Conservation (phyloP, 768 basidiomycete genomes). For the Lactarius vividus region DNA sequence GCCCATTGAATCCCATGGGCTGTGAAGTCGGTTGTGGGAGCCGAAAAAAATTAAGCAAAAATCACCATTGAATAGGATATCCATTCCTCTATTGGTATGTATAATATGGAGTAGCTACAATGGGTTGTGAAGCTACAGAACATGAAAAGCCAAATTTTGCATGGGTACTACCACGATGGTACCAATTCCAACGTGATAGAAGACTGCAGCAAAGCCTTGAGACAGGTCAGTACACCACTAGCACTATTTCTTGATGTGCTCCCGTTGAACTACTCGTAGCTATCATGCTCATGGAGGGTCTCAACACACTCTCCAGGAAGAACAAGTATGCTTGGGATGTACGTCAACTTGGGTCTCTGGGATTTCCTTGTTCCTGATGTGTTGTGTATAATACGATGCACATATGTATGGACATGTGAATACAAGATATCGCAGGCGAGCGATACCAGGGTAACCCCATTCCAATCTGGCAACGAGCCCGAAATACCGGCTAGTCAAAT, state of each 20-base stretch:
- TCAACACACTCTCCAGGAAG: conserved; percentile 57
- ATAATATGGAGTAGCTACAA: too few species aligned
- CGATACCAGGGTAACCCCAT: neutral
- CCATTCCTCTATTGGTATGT: too few species aligned
- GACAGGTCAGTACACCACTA: conserved; percentile 44
- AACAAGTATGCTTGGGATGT: conserved; percentile 80
- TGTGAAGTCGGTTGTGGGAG: too few species aligned
- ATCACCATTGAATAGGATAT: too few species aligned
- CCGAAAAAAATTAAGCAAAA: too few species aligned
- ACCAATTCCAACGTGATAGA: conserved; percentile 71
- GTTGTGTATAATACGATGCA: neutral
- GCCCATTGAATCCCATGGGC: too few species aligned
- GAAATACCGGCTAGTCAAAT: conserved; percentile 54
- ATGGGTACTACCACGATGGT: too few species aligned
- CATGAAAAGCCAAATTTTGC: too few species aligned
- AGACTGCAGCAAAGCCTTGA: conserved; percentile 61
- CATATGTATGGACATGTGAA: conserved; percentile 67
- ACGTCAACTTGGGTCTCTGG: conserved; percentile 32
- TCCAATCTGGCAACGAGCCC: conserved; percentile 60
- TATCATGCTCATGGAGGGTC: conserved; percentile 75
- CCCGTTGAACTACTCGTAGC: conserved; percentile 36
- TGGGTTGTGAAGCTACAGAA: too few species aligned
- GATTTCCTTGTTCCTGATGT: neutral
- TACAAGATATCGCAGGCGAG: neutral
- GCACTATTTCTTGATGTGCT: too few species aligned